These are phyloP conservation scores for Rostrohypoxylon terebratum DNA, from an alignment of 495 filamentous ascomycete genomes.

Conservation along the genomic window DNA sequence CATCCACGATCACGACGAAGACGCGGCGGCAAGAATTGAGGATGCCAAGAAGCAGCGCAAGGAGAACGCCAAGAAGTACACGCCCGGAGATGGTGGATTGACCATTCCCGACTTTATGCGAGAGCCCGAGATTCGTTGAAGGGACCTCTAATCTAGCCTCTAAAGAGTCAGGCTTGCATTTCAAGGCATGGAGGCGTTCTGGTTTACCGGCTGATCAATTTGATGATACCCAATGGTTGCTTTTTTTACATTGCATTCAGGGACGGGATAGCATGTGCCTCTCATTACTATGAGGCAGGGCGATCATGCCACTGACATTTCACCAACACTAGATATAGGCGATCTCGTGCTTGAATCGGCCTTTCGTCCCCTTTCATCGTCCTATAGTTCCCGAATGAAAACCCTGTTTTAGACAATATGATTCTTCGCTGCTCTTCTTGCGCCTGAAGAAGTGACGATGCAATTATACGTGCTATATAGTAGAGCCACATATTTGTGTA, in stretches of 20 bases:
- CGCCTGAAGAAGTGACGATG: neutral
- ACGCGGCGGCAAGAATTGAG: conserved; percentile 34
- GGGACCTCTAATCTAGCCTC: neutral
- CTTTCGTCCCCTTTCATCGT: neutral
- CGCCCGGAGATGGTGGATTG: conserved; percentile 49
- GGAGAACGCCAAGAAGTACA: conserved; percentile 43
- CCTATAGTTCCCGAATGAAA: neutral
- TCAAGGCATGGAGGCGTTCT: conserved; percentile 29
- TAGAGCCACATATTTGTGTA: neutral
- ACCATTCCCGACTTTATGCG: conserved; percentile 58
- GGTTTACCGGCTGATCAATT: conserved; percentile 20
- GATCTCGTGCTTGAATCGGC: neutral
- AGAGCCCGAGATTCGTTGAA: conserved; percentile 59
- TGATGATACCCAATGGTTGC: conserved; percentile 35
- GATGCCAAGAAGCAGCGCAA: conserved; percentile 32
- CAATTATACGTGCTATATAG: neutral
- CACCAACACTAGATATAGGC: neutral
- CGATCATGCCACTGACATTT: neutral
- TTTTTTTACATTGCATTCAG: conserved; percentile 11
- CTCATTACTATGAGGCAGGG: neutral
- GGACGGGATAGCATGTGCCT: neutral
- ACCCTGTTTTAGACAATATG: neutral
- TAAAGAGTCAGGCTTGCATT: conserved; percentile 5
- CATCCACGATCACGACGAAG: conserved; percentile 50
- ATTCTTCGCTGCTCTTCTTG: neutral